Conservation (phyloP, 2,329 filamentous ascomycete genomes). For the Aspergillus uvarum region DNA sequence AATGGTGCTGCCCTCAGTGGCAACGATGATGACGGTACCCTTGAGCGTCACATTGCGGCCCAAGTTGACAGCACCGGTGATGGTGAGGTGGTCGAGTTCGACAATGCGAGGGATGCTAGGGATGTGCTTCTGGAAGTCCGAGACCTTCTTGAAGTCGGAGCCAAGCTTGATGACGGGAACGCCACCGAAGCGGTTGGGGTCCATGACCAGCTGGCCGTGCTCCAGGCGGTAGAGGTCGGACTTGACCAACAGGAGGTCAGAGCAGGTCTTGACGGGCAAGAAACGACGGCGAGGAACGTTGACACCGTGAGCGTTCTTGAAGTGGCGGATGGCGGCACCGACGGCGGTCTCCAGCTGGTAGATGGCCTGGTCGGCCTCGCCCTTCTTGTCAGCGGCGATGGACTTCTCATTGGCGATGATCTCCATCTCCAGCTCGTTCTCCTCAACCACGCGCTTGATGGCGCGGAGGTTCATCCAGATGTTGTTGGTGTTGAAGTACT, state of each 20-base stretch:
- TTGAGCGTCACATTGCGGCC: conserved; percentile 94
- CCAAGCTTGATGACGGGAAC: conserved; percentile 98
- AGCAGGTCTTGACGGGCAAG: conserved; percentile 99
- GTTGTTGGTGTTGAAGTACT: conserved; percentile 99
- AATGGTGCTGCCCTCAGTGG: conserved; percentile 95
- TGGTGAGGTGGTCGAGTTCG: conserved; percentile 74
- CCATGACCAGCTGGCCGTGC: conserved; percentile 97
- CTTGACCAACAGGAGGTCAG: conserved; percentile 99
- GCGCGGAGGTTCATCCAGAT: conserved; percentile 99
- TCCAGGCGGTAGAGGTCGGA: conserved; percentile 98
- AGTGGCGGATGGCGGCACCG: conserved; percentile 97
- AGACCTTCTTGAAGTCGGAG: conserved; percentile 99
- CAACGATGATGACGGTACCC: conserved; percentile 97
- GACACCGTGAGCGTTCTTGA: conserved; percentile 97
- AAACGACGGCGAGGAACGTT: conserved; percentile 97
- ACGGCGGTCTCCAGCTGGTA: conserved; percentile 98
- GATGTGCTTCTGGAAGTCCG: conserved; percentile 61
- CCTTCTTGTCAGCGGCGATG: conserved; percentile 98
- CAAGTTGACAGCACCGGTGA: conserved; percentile 95
- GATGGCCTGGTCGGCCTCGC: conserved; percentile 95
- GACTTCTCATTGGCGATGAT: conserved; percentile 99
- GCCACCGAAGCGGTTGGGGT: conserved; percentile 92
- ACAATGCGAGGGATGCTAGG: conserved; percentile 52
- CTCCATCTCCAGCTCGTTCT: conserved; percentile 98
- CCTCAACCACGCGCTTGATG: conserved; percentile 97